Conservation (phyloP, 129 eudicot species). For the Gnaphalium uliginosum region DNA sequence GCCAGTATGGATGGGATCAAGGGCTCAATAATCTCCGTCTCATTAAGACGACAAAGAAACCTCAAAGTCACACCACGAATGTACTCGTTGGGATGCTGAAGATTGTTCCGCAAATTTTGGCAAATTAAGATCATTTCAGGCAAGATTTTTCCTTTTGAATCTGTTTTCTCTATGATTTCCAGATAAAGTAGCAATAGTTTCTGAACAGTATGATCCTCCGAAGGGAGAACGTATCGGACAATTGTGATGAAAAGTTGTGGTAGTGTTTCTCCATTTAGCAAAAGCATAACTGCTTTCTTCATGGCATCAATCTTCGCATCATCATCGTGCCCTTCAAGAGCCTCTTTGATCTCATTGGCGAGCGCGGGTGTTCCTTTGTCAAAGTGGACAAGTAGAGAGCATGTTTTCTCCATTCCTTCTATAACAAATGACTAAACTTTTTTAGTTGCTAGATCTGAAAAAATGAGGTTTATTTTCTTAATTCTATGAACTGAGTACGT, state of each 20-base stretch:
- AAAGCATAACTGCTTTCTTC: slow-evolving; percentile 91
- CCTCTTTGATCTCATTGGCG: slow-evolving; percentile 94
- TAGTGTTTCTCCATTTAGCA: slow-evolving; percentile 88
- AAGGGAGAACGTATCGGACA: slow-evolving; percentile 91
- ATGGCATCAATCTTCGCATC: slow-evolving; percentile 86
- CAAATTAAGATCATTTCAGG: slow-evolving; percentile 98
- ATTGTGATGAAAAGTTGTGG: slow-evolving; percentile 94
- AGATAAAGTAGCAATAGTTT: slow-evolving; percentile 75
- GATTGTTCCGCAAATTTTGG: slow-evolving; percentile 85
- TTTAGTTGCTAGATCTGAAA: slow-evolving; percentile 4
- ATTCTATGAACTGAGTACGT: neutral
- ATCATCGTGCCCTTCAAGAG: slow-evolving; percentile 86
- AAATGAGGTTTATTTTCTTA: neutral
- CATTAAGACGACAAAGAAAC: slow-evolving; percentile 86
- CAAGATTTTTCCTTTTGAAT: slow-evolving; percentile 65
- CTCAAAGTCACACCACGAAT: slow-evolving; percentile 90
- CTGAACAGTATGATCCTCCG: slow-evolving; percentile 89
- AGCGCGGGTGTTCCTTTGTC: slow-evolving; percentile 98
- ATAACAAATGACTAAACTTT: slow-evolving; percentile 18
- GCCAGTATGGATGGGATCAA: slow-evolving; percentile 79
- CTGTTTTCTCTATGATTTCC: slow-evolving; percentile 91
- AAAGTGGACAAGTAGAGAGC: slow-evolving; percentile 77
- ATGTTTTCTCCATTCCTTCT: slow-evolving; percentile 83
- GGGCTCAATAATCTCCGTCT: slow-evolving; percentile 88
- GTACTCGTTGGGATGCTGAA: slow-evolving; percentile 94